Evolutionary conservation across 768 basidiomycete species (phyloP).

Genomic region (Psilocybe sp.): DNA sequence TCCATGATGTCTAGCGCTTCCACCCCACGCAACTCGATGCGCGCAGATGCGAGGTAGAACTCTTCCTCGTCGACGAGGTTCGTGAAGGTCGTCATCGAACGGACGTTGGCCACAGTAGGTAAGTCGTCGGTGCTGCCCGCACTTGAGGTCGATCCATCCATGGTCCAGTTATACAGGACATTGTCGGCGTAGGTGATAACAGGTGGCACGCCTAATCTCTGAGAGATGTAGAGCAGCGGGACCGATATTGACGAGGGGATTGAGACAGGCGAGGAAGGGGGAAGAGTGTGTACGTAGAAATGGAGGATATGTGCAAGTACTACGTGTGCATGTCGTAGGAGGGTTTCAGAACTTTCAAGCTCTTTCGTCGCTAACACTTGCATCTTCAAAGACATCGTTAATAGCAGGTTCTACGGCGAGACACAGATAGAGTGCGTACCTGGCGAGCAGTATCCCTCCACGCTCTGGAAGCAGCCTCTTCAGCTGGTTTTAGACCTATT

Average conservation of each 20-base stretch:
- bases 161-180: conserved; percentile 87
- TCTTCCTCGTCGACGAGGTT: conserved; percentile 79
- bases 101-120: conserved; percentile 60
- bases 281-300: conserved; percentile 74
- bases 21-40: conserved; percentile 88
- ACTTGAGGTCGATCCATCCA: conserved; percentile 24
- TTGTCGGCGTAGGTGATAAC: conserved; percentile 91
- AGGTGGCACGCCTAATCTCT: conserved; percentile 78
- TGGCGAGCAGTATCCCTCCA: conserved; percentile 54
- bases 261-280: conserved; percentile 44
- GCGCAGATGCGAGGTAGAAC: conserved; percentile 87
- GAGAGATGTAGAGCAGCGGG: conserved; percentile 73
- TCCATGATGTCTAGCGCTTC: conserved; percentile 86
- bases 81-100: conserved; percentile 73
- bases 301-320: conserved; percentile 77
- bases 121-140: conserved; percentile 9
- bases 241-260: conserved; percentile 77
- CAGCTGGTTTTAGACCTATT: conserved; percentile 35
- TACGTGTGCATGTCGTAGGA: conserved; percentile 73
- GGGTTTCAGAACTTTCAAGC: conserved; percentile 48
- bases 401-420: neutral
- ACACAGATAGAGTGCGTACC: conserved; percentile 40
- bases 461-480: conserved; percentile 38
- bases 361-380: conserved; percentile 45
- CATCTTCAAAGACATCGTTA: conserved; percentile 37